Base-by-base conservation (phyloP, 179 eudicot genomes). In the Nepenthes alata region DNA sequence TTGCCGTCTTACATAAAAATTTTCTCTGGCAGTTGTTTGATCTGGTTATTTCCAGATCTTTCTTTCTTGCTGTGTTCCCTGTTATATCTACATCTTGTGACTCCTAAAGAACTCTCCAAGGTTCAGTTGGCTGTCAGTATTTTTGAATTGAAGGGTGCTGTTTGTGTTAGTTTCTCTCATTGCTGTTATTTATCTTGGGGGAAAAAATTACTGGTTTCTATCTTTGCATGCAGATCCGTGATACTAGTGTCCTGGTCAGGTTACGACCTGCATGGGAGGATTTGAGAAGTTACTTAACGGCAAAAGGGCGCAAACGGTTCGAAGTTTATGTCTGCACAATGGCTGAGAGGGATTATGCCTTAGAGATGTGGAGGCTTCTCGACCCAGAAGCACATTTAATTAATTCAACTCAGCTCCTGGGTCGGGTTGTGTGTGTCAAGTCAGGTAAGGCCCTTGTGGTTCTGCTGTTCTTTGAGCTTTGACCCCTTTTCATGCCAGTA, bases 211-310 rank as follows among this genome's bases (percentile, higher is more conserved):
- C 25, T 64, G 72, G 15, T 11, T 56, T 45, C 53, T 25, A 36
- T 60, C 8, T 41, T 5, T 13, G 9, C 47, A 15, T 66, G 67
- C 84, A 91, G 98, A 80, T 72, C 37, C 98, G 96, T 66, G 98
- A 91, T 70, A 91, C 98, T 70, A 91, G 98, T 64, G 98, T 91
- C 70, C 85, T 91, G 60, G 98, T 89, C 66, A 81, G 89, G 68
- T 67, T 91, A 67, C 80, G 96, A 64, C 98, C 96, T 78, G 98
- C 96, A 38, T 91, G 98, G 98, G 98, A 91, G 67, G 98, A 91
- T 64, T 76, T 91, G 68, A 82, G 85, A 76, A 84, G 81, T 74
- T 86, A 89, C 72, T 67, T 91, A 66, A 86, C 73, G 37, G 91
- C 95, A 49, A 89, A 78, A 71, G 98, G 95, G 39, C 86, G 96